These are phyloP conservation scores for Rhizophagus prolifer DNA, from an alignment of 192 early-diverging fungal species.

Conservation along the genomic window DNA sequence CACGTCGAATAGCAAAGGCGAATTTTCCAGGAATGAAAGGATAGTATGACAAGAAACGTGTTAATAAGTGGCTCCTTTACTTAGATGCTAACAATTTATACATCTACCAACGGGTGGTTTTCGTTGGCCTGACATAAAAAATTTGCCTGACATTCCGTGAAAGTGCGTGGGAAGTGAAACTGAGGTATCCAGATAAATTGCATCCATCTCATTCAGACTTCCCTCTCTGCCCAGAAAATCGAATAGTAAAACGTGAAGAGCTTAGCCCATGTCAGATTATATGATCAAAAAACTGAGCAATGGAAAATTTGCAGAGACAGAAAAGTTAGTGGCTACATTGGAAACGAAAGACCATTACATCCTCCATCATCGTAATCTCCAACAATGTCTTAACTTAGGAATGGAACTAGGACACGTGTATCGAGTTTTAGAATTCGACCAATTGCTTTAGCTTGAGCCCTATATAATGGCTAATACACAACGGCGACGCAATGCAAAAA, in stretches of 20 bases:
- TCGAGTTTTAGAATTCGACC: constrained; percentile 9
- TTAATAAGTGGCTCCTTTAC: neutral
- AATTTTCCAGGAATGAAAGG: constrained; percentile 15
- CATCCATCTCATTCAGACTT: too few relatives aligned
- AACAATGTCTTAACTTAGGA: constrained; percentile 1
- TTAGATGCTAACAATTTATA: constrained; percentile 5
- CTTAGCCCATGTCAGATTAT: constrained; percentile 2
- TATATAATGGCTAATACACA: constrained; percentile 17
- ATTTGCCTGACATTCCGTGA: constrained; percentile 12
- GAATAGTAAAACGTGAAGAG: constrained; percentile 19
- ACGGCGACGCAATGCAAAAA: constrained; percentile 20
- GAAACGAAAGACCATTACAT: constrained; percentile 9
- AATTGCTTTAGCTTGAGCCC: neutral
- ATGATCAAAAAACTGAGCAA: neutral
- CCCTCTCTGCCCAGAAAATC: constrained; percentile 17
- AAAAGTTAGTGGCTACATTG: constrained; percentile 20
- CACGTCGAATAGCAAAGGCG: neutral
- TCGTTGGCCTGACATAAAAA: constrained; percentile 2
- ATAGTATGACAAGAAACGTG: neutral
- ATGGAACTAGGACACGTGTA: constrained; percentile 18
- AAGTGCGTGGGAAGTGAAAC: constrained; percentile 8
- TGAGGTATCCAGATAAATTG: neutral
- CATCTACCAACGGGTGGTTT: constrained; percentile 16
- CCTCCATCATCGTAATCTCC: constrained; percentile 16
- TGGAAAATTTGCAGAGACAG: neutral